Conservation (phyloP, 345 rosid genomes). For the Salix udensis region DNA sequence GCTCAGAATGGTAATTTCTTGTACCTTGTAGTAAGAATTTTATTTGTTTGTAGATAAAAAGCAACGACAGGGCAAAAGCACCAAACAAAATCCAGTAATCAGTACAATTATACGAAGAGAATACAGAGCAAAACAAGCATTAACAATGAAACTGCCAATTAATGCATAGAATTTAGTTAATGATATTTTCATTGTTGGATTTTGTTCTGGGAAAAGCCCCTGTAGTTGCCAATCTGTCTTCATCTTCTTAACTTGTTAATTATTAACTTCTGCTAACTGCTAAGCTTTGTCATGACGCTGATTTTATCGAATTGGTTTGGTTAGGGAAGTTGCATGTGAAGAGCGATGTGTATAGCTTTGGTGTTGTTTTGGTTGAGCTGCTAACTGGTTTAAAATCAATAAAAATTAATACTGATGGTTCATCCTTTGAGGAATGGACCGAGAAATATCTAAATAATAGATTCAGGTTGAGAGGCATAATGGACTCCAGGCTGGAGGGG, state of each 20-base stretch:
- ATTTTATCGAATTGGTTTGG: not conserved
- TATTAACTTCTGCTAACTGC: no score
- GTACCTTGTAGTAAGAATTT: not conserved
- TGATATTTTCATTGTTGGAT: not conserved
- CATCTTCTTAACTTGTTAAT: no score
- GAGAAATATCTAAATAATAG: not conserved
- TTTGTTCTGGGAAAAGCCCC: no score
- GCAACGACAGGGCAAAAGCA: no score
- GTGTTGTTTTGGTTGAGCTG: constrained; percentile 17
- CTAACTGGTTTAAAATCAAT: not conserved
- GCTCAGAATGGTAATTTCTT: not conserved
- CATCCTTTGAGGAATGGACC: not conserved
- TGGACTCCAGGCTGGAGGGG: constrained; percentile 14
- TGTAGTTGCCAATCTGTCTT: no score
- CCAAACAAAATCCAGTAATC: no score
- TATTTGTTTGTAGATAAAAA: no score
- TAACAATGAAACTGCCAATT: no score
- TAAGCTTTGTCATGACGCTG: not conserved
- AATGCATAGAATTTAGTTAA: no score
- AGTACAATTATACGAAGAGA: no score
- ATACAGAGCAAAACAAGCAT: no score
- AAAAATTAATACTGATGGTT: not conserved
- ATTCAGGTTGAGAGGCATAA: not conserved
- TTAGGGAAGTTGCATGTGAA: constrained; percentile 9
- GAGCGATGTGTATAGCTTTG: constrained; percentile 14